A percentile compares a stretch with the other conserved stretches of the same genome.
These are phyloP conservation scores for Leccinum uliginosum DNA, from an alignment of 768 basidiomycete species.

Conservation along the genomic window DNA sequence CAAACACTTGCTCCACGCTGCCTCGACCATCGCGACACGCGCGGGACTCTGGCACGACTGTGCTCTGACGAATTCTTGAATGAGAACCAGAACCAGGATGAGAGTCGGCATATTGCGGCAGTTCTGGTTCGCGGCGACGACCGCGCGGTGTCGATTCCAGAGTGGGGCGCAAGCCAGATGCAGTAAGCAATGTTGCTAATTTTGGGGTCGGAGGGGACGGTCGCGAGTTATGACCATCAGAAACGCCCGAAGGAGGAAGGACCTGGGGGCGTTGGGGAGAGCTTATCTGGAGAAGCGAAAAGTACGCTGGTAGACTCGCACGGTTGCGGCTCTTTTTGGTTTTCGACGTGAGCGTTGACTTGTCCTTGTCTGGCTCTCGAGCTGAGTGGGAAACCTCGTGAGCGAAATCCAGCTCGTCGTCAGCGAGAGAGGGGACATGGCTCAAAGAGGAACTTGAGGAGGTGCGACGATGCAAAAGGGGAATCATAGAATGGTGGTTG, in stretches of 20 bases:
- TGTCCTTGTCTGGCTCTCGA: constrained; percentile 22
- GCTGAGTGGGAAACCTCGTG: constrained; percentile 32
- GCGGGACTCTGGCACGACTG: constrained; percentile 9
- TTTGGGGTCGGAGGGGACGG: constrained; percentile 63
- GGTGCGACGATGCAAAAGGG: constrained; percentile 50
- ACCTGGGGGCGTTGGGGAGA: constrained; percentile 37
- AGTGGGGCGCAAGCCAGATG: constrained; percentile 33
- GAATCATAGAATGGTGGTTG: constrained; percentile 61
- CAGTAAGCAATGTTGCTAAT: constrained; percentile 31
- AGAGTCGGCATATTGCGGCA: constrained; percentile 31
- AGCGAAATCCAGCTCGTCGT: constrained; percentile 39
- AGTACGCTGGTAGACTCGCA: constrained; percentile 70
- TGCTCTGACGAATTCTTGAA: constrained; percentile 30
- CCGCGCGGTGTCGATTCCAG: constrained; percentile 49
- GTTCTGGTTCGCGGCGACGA: constrained; percentile 41
- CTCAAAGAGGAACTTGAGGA: constrained; percentile 37
- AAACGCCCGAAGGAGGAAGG: constrained; percentile 43
- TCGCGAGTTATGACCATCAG: constrained; percentile 35
- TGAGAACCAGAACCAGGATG: constrained; percentile 44
- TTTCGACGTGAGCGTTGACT: constrained; percentile 32
- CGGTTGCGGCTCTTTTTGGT: constrained; percentile 58
- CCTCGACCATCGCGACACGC: constrained; percentile 25
- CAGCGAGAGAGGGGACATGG: constrained; percentile 36
- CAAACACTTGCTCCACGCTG: constrained; percentile 43
- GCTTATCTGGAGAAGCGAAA: constrained; percentile 62